These are phyloP conservation scores for Tolypocladium paradoxum DNA, from an alignment of 2,329 filamentous ascomycete species.

Conservation along the genomic window DNA sequence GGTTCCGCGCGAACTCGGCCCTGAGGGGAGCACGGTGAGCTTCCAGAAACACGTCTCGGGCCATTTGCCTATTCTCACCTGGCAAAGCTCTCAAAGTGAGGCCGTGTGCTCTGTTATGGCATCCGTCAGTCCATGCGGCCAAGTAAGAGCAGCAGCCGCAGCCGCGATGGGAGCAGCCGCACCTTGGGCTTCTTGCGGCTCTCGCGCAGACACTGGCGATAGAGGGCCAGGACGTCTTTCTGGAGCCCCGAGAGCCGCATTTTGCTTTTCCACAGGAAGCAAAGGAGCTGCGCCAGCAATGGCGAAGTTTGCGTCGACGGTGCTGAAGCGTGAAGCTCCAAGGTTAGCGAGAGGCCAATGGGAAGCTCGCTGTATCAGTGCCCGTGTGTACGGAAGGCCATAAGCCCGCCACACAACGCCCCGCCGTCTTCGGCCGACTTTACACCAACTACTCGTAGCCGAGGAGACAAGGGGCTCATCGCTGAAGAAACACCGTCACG, in stretches of 20 bases:
- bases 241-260: constrained; percentile 71
- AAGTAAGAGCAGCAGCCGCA: neutral
- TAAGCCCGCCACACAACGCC: neutral
- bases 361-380: neutral
- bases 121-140: constrained; percentile 9
- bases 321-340: neutral
- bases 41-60: neutral
- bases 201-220: constrained; percentile 75
- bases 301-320: neutral
- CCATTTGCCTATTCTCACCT: constrained; percentile 33
- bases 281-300: neutral
- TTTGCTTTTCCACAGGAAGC: neutral
- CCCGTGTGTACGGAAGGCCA: no score
- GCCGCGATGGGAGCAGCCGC: neutral
- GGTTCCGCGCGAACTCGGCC: constrained; percentile 63
- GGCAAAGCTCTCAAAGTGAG: constrained; percentile 53
- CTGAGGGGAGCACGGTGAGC: neutral
- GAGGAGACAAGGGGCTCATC: neutral
- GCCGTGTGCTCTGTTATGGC: constrained; percentile 35
- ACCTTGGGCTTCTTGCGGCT: constrained; percentile 67
- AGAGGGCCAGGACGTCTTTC: constrained; percentile 75
- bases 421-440: neutral
- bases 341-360: neutral
- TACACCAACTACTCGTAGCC: neutral
- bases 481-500: neutral